A percentile compares a stretch with the other conserved stretches of the same genome.
These are phyloP conservation scores for Hypocreales sp. DNA, from an alignment of 2,329 filamentous ascomycete species.

Conservation along the genomic window DNA sequence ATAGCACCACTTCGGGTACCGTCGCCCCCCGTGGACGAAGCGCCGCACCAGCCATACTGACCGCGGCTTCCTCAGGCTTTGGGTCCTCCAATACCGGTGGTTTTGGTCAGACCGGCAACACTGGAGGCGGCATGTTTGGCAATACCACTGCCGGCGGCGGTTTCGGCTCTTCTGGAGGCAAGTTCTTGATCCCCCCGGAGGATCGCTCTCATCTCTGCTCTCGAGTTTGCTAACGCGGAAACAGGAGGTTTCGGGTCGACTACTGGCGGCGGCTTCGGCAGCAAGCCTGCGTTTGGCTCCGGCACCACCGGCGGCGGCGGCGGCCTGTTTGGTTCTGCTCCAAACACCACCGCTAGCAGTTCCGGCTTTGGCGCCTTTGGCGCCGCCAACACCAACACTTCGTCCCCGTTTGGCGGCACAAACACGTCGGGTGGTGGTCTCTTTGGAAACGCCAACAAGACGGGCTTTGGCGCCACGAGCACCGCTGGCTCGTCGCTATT, in stretches of 20 bases:
- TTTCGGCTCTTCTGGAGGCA: slow-evolving; percentile 20
- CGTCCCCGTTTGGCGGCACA: slow-evolving; percentile 24
- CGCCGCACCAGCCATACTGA: slow-evolving; percentile 11
- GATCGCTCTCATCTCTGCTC: too few relatives aligned
- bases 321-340: slow-evolving; percentile 28
- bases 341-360: slow-evolving; percentile 18
- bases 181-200: too few relatives aligned
- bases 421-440: slow-evolving; percentile 26
- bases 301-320: slow-evolving; percentile 18
- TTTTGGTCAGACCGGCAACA: slow-evolving; percentile 26
- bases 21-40: slow-evolving; percentile 11
- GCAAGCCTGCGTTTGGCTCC: slow-evolving; percentile 37
- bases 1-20: slow-evolving; percentile 34
- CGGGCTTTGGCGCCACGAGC: slow-evolving; percentile 30
- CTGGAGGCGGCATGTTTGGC: slow-evolving; percentile 28
- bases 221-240: slow-evolving; percentile 4
- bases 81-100: slow-evolving; percentile 16
- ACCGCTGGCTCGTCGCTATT: slow-evolving; percentile 30
- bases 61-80: slow-evolving; percentile 13
- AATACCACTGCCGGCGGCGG: slow-evolving; percentile 13
- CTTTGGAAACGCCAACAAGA: slow-evolving; percentile 35
- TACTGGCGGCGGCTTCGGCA: slow-evolving; percentile 20
- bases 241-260: slow-evolving; percentile 22
- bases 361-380: slow-evolving; percentile 27
- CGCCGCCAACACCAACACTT: slow-evolving; percentile 14